Conservation (phyloP, 495 filamentous ascomycete species). For the Trypethelium eluteriae region DNA sequence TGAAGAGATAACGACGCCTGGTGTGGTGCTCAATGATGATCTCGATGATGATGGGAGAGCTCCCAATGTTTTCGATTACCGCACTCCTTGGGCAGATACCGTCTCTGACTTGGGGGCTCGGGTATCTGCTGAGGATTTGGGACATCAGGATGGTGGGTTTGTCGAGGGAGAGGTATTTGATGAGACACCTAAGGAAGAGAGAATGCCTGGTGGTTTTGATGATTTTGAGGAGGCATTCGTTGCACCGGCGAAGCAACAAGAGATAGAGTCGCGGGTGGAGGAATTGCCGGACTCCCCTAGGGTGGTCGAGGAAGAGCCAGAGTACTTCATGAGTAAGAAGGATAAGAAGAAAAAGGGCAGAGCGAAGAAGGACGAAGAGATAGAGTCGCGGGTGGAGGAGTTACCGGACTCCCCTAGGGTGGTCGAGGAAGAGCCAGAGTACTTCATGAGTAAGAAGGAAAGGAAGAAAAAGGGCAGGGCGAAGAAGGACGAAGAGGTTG, state of each 20-base stretch:
- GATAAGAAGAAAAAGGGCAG: not conserved
- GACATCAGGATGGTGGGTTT: conserved; percentile 22
- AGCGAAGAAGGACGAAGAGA: not conserved
- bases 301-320: conserved; percentile 6
- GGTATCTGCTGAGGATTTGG: not conserved
- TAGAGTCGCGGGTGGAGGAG: not conserved
- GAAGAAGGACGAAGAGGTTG: not conserved
- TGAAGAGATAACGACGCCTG: conserved; percentile 17
- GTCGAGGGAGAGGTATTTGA: conserved; percentile 27
- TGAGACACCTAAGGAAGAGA: conserved; percentile 17
- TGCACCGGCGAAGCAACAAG: not conserved
- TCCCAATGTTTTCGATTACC: conserved; percentile 18
- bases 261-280: not conserved
- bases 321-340: not conserved
- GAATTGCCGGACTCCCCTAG: not conserved
- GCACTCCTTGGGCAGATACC: conserved; percentile 25
- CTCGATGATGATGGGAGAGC: conserved; percentile 17
- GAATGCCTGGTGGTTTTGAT: conserved; percentile 30
- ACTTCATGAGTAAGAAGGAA: conserved; percentile 12
- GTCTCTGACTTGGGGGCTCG: conserved; percentile 24
- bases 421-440: conserved; percentile 1
- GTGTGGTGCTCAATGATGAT: conserved; percentile 20
- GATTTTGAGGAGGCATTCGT: conserved; percentile 20
- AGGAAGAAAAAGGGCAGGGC: conserved; percentile 17
- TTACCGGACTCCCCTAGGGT: not conserved